phyloP scores from a whole-genome alignment of 345 rosid species.

The Theobroma cacao region DNA sequence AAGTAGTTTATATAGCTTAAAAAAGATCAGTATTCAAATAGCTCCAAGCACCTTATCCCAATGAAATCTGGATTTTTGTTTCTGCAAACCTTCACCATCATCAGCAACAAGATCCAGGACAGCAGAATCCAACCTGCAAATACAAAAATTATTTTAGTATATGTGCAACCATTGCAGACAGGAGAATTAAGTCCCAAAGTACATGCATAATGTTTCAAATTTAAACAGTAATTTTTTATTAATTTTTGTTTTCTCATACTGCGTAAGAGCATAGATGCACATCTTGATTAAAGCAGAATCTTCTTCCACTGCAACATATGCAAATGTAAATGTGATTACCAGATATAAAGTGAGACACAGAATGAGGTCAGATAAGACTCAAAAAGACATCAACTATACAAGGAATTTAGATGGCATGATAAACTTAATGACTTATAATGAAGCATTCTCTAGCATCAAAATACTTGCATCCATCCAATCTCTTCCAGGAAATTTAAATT shows the following conservation, averaged over 20 bases:
- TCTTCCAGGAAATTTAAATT: not conserved
- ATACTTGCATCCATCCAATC: not conserved
- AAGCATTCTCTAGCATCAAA: not conserved
- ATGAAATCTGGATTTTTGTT: conserved; percentile 69
- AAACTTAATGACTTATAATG: not conserved
- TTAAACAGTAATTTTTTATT: not conserved
- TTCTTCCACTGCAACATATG: not conserved
- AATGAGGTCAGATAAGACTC: not conserved
- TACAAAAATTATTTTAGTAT: not conserved
- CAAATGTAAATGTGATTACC: not conserved
- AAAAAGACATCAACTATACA: not conserved
- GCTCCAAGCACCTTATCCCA: conserved; percentile 85
- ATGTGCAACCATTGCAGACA: not conserved
- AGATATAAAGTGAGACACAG: not conserved
- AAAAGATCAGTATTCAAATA: conserved; percentile 10
- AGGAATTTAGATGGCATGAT: not conserved
- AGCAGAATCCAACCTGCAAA: conserved; percentile 74
- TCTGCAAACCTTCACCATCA: conserved; percentile 71
- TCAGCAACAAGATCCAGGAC: conserved; percentile 96
- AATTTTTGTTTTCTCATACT: not conserved
- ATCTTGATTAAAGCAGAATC: not conserved
- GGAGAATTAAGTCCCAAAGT: not conserved
- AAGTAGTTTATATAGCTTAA: not conserved
- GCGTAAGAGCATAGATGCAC: not conserved
- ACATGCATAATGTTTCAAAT: conserved; percentile 8